phyloP scores from a whole-genome alignment of 1,139 yeast genomes.

The Magnusiomyces ingens region DNA sequence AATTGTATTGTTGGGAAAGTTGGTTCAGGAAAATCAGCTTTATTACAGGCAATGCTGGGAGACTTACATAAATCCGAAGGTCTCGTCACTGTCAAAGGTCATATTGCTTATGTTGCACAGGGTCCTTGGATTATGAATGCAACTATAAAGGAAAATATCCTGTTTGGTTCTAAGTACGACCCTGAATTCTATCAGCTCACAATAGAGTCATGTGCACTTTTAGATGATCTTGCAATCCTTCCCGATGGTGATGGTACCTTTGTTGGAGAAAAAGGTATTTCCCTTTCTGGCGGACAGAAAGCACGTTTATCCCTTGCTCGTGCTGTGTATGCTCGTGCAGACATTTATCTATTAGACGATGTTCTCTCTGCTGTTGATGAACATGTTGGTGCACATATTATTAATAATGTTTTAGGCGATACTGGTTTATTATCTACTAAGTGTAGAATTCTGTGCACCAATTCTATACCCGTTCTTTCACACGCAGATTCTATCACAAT shows the following conservation, averaged over 20 bases:
- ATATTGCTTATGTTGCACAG: conserved; percentile 87
- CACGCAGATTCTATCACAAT: conserved; percentile 69
- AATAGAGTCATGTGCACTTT: conserved; percentile 80
- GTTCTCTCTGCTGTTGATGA: conserved; percentile 95
- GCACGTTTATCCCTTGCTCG: conserved; percentile 90
- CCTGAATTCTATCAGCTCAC: conserved; percentile 72
- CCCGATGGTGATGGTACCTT: conserved; percentile 87
- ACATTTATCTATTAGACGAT: conserved; percentile 83
- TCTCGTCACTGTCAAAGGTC: conserved; percentile 64
- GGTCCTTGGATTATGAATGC: conserved; percentile 97
- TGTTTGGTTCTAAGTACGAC: conserved; percentile 84
- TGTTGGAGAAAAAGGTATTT: conserved; percentile 96
- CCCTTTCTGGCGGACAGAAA: conserved; percentile 95
- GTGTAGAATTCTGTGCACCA: conserved; percentile 80
- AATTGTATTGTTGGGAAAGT: conserved; percentile 89
- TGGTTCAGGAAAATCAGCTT: conserved; percentile 87
- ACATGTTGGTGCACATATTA: conserved; percentile 83
- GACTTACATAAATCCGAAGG: conserved; percentile 80
- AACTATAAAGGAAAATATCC: conserved; percentile 77
- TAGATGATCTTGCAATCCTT: conserved; percentile 67
- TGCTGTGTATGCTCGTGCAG: conserved; percentile 93
- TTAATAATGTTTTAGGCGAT: conserved; percentile 73
- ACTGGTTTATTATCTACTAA: conserved; percentile 70
- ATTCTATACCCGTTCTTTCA: conserved; percentile 76
- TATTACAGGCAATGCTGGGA: conserved; percentile 78